These are phyloP conservation scores for Candida dajiaensis DNA, from an alignment of 805 yeast species.

Conservation along the genomic window DNA sequence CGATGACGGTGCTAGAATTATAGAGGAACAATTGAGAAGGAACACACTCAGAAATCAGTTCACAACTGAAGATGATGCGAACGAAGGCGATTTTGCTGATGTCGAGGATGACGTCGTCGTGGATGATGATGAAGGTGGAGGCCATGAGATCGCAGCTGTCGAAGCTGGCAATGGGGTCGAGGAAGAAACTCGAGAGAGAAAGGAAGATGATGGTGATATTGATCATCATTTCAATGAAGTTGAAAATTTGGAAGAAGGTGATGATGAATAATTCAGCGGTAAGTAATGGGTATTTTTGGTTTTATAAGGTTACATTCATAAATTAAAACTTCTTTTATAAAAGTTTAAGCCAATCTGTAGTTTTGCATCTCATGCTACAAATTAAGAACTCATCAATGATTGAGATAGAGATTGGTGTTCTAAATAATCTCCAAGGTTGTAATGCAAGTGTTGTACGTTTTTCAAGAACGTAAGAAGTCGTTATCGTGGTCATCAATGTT, in stretches of 20 bases:
- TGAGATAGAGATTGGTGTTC: neutral
- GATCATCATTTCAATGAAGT: neutral
- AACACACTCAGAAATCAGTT: conserved; percentile 8
- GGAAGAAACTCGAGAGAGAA: neutral
- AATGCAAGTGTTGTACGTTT: neutral
- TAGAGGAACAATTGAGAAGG: neutral
- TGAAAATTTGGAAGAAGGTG: neutral
- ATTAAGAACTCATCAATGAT: too few relatives aligned
- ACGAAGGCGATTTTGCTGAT: neutral
- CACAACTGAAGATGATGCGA: neutral
- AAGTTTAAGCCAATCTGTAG: neutral
- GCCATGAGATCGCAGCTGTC: conserved; percentile 2
- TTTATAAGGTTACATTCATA: too few relatives aligned
- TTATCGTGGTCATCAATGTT: neutral
- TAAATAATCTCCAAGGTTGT: neutral
- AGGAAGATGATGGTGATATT: neutral
- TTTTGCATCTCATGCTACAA: neutral
- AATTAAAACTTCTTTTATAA: neutral
- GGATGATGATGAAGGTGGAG: neutral
- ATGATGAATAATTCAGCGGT: neutral
- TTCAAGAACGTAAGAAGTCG: neutral
- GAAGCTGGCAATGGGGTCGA: neutral
- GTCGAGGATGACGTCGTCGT: neutral
- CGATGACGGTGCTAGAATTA: conserved; percentile 6
- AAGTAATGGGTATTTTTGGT: neutral